Conservation (phyloP, 345 rosid genomes). For the Erysimum cheiranthoides region DNA sequence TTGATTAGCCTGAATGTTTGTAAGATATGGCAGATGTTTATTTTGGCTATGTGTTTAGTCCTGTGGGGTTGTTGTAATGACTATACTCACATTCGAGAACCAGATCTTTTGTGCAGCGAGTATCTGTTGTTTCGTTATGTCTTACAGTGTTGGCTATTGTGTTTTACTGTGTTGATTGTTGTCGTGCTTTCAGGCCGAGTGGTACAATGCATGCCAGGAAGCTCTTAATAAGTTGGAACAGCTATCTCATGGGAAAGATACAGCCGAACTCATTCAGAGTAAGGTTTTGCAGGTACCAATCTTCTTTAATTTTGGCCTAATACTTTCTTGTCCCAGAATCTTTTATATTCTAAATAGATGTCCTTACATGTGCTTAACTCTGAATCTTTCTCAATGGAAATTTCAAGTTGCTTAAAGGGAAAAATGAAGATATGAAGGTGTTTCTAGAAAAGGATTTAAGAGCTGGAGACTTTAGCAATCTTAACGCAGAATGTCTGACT, state of each 20-base stretch:
- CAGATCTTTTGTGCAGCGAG: slow-evolving; percentile 28
- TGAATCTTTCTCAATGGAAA: slow-evolving; percentile 37
- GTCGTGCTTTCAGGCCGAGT: slow-evolving; percentile 68
- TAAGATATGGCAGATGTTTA: slow-evolving; percentile 18
- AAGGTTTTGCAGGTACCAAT: slow-evolving; percentile 75
- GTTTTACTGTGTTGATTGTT: slow-evolving; percentile 29
- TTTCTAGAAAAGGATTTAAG: slow-evolving; percentile 65
- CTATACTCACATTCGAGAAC: slow-evolving; percentile 24
- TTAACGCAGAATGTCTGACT: slow-evolving; percentile 85
- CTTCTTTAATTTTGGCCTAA: slow-evolving; percentile 28
- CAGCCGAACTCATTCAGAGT: slow-evolving; percentile 68
- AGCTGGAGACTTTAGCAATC: slow-evolving; percentile 72
- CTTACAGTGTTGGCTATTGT: slow-evolving; percentile 34
- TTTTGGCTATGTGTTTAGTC: slow-evolving; percentile 13
- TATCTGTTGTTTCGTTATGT: slow-evolving; percentile 25
- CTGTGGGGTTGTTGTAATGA: slow-evolving; percentile 13
- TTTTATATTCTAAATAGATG: slow-evolving; percentile 13
- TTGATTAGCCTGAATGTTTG: slow-evolving; percentile 26
- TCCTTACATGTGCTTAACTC: slow-evolving; percentile 28
- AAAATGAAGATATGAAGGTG: slow-evolving; percentile 70
- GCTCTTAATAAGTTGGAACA: slow-evolving; percentile 77
- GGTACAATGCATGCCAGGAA: slow-evolving; percentile 77
- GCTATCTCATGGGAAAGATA: slow-evolving; percentile 67
- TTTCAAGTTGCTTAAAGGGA: slow-evolving; percentile 72
- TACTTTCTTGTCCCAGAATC: slow-evolving; percentile 13